A percentile compares a stretch with the other conserved stretches of the same genome.
Conservation (phyloP, 2,329 filamentous ascomycete genomes). For the Epichloe elymi region DNA sequence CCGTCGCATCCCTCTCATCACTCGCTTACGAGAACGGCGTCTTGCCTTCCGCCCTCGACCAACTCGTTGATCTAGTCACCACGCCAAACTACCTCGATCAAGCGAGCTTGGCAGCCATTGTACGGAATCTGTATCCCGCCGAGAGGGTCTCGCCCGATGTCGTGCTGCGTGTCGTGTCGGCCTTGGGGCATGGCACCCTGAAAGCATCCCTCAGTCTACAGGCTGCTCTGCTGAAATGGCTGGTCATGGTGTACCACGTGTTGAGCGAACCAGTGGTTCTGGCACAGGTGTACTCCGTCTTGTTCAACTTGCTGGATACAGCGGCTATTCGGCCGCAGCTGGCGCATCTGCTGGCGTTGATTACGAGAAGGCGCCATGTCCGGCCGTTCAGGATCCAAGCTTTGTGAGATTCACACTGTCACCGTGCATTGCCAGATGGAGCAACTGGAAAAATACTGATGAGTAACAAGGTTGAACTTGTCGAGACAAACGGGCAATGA, state of each 20-base stretch:
- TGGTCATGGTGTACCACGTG: slow-evolving; percentile 61
- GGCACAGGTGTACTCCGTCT: slow-evolving; percentile 56
- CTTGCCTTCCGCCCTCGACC: slow-evolving; percentile 42
- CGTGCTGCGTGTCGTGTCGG: slow-evolving; percentile 54
- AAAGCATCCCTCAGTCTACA: slow-evolving; percentile 64
- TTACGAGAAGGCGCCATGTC: slow-evolving; percentile 72
- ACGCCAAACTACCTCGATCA: slow-evolving; percentile 61
- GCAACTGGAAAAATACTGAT: background rate
- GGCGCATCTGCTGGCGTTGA: slow-evolving; percentile 65
- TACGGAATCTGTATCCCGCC: slow-evolving; percentile 67
- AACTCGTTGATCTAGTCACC: slow-evolving; percentile 54
- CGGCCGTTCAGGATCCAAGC: slow-evolving; percentile 71
- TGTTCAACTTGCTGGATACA: slow-evolving; percentile 75
- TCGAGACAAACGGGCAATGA: slow-evolving; percentile 56
- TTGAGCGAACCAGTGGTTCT: slow-evolving; percentile 51
- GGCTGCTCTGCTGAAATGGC: slow-evolving; percentile 60
- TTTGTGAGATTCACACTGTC: slow-evolving; percentile 33
- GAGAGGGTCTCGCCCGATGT: slow-evolving; percentile 45
- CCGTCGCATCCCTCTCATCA: slow-evolving; percentile 50
- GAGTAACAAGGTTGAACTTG: slow-evolving; percentile 40
- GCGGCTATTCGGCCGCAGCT: slow-evolving; percentile 55
- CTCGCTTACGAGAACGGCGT: slow-evolving; percentile 58
- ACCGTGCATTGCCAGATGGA: slow-evolving; percentile 2
- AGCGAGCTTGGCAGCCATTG: slow-evolving; percentile 51
- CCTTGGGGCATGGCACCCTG: slow-evolving; percentile 62